phyloP scores from a whole-genome alignment of 1,284 basidiomycete species.

The Melampsora larici-populina region DNA sequence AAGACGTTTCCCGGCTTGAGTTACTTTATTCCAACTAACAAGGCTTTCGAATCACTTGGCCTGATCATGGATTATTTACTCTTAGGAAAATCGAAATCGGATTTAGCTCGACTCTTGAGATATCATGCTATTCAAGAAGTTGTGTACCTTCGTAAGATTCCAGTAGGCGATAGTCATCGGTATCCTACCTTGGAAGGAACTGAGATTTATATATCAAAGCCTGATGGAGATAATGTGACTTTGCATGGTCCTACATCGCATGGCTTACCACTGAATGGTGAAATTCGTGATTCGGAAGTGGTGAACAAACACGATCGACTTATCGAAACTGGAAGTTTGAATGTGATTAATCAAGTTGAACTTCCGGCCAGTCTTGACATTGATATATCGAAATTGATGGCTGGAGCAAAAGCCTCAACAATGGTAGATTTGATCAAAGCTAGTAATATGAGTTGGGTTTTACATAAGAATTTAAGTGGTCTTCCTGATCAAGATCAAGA shows the following conservation, averaged over 20 bases:
- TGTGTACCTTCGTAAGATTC: conserved; percentile 64
- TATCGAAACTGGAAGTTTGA: conserved; percentile 85
- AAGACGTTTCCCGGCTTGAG: conserved; percentile 70
- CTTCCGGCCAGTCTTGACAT: conserved; percentile 83
- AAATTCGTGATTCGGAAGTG: conserved; percentile 20
- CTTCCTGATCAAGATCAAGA: not conserved
- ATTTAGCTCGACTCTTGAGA: conserved; percentile 74
- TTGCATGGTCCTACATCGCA: conserved; percentile 56
- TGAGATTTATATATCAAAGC: conserved; percentile 57
- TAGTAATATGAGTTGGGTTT: conserved; percentile 80
- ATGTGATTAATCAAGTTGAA: conserved; percentile 77
- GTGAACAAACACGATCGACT: conserved; percentile 62
- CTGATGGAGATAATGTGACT: conserved; percentile 49
- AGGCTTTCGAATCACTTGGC: conserved; percentile 80
- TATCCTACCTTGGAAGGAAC: conserved; percentile 56
- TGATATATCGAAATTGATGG: conserved; percentile 80
- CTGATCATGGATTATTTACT: conserved; percentile 84
- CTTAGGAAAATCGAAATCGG: conserved; percentile 64
- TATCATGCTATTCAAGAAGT: conserved; percentile 79
- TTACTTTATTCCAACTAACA: conserved; percentile 81
- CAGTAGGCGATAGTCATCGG: conserved; percentile 43
- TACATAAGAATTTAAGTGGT: conserved; percentile 62
- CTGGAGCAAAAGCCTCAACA: conserved; percentile 72
- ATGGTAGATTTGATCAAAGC: conserved; percentile 79
- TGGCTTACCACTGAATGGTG: conserved; percentile 58